Percentiles rank a stretch among this genome's conserved stretches.
phyloP scores from a whole-genome alignment of 2,329 filamentous ascomycete species.

The Raffaelea arxii region DNA sequence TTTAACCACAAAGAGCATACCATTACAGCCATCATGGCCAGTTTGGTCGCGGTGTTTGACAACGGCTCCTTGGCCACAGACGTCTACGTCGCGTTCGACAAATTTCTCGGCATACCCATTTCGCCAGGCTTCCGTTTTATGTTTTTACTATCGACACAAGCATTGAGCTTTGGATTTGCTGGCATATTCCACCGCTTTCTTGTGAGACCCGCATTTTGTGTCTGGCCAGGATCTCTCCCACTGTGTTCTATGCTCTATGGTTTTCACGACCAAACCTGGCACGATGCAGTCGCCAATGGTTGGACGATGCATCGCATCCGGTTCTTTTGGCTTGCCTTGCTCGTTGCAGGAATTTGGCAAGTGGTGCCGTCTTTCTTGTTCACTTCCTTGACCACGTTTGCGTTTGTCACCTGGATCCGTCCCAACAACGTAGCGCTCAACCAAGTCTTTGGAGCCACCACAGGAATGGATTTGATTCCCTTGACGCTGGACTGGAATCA shows the following conservation, averaged over 20 bases:
- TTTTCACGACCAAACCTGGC: conserved; percentile 50
- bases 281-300: conserved; percentile 45
- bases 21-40: conserved; percentile 51
- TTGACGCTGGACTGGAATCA: conserved; percentile 25
- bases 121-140: neutral
- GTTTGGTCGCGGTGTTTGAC: conserved; percentile 38
- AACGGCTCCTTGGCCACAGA: conserved; percentile 28
- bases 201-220: conserved; percentile 39
- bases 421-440: conserved; percentile 32
- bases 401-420: conserved; percentile 33
- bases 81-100: conserved; percentile 40
- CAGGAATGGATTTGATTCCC: conserved; percentile 24
- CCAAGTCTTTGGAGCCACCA: conserved; percentile 32
- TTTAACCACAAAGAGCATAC: conserved; percentile 52
- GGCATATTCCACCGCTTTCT: conserved; percentile 35
- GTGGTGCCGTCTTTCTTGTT: conserved; percentile 46
- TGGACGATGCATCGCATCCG: conserved; percentile 53
- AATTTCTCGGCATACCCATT: conserved; percentile 37
- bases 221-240: conserved; percentile 42
- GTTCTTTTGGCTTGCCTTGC: conserved; percentile 48
- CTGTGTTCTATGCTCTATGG: conserved; percentile 53
- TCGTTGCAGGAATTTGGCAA: conserved; percentile 41
- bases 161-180: too few species aligned
- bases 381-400: conserved; percentile 32
- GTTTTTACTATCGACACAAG: neutral